Evolutionary conservation across 768 basidiomycete species (phyloP).

Genomic region (Holtermannia corniformis): DNA sequence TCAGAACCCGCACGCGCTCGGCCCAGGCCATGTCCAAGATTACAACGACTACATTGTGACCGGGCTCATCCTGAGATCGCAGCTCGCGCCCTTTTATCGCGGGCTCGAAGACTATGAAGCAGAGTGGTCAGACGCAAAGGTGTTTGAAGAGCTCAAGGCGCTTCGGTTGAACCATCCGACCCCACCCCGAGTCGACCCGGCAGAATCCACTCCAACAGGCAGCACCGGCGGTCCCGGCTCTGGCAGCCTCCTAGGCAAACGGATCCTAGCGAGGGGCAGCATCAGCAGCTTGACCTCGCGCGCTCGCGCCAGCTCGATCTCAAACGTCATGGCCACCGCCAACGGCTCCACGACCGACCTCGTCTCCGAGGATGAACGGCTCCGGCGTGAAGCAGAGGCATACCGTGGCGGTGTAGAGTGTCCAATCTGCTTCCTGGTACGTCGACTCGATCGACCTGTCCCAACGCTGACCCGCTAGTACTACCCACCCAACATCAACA

Average conservation of each 20-base stretch:
- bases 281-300: neutral
- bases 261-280: constrained; percentile 50
- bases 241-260: constrained; percentile 43
- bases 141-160: constrained; percentile 70
- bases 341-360: neutral
- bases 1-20: constrained; percentile 34
- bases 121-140: constrained; percentile 77
- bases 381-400: constrained; percentile 60
- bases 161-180: constrained; percentile 45
- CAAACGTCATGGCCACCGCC: constrained; percentile 1
- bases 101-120: constrained; percentile 89
- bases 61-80: constrained; percentile 76
- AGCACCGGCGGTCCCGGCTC: neutral
- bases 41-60: constrained; percentile 83
- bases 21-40: constrained; percentile 48
- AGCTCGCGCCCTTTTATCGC: constrained; percentile 89
- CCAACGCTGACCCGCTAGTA: constrained; percentile 52
- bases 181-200: neutral
- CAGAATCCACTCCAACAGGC: neutral
- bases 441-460: neutral
- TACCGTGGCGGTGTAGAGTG: constrained; percentile 84
- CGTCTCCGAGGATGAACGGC: constrained; percentile 13
- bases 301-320: neutral
- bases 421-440: constrained; percentile 93
- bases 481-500: constrained; percentile 94